Conservation (phyloP, 2,329 filamentous ascomycete species). For the Microthyrium microscopicum region DNA sequence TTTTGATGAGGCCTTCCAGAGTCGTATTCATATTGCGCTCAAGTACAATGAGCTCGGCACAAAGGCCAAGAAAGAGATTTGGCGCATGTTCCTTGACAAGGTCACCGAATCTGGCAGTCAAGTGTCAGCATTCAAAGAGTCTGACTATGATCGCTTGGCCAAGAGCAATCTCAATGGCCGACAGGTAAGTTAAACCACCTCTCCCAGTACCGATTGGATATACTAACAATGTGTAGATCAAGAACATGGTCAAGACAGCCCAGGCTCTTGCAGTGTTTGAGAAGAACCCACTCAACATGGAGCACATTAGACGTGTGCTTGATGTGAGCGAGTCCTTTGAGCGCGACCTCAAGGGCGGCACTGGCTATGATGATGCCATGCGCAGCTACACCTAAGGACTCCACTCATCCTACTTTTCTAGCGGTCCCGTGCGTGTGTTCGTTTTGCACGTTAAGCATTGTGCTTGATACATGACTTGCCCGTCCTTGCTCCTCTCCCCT, state of each 20-base stretch:
- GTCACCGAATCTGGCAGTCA: slow-evolving; percentile 45
- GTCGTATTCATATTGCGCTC: slow-evolving; percentile 70
- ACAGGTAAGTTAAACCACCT: slow-evolving; percentile 30
- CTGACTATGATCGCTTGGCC: slow-evolving; percentile 50
- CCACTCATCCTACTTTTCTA: no score
- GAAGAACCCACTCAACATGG: slow-evolving; percentile 53
- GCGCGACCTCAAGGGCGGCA: slow-evolving; percentile 63
- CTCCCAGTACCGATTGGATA: not conserved
- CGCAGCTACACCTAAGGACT: slow-evolving; percentile 47
- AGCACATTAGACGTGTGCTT: slow-evolving; percentile 66
- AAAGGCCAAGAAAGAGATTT: slow-evolving; percentile 62
- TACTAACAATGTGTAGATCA: slow-evolving; percentile 45
- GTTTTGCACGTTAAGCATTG: no score
- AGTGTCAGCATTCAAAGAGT: slow-evolving; percentile 44
- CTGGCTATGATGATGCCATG: slow-evolving; percentile 72
- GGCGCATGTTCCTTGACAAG: slow-evolving; percentile 66
- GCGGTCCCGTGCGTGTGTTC: no score
- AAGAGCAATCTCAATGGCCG: slow-evolving; percentile 53
- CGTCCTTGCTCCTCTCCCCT: no score
- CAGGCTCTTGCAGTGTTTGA: slow-evolving; percentile 71
- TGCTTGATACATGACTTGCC: no score
- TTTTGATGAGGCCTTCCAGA: slow-evolving; percentile 83
- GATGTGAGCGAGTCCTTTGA: slow-evolving; percentile 73
- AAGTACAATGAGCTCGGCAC: slow-evolving; percentile 58
- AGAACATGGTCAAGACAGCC: slow-evolving; percentile 71